phyloP scores from a whole-genome alignment of 768 basidiomycete genomes.

The Rhizopogon sp. region DNA sequence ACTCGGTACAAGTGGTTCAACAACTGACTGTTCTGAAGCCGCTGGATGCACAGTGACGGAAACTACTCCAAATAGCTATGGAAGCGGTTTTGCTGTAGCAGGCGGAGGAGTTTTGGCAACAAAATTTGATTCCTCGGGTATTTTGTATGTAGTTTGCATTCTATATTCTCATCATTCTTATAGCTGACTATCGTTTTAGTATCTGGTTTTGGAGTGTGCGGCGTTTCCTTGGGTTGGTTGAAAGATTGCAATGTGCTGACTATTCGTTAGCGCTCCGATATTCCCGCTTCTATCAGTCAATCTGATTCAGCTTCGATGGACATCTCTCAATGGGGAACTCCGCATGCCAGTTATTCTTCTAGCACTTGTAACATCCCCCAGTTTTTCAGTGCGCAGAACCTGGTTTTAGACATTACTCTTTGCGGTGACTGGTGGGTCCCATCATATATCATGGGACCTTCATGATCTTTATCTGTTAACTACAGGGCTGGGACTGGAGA shows the following conservation, averaged over 20 bases:
- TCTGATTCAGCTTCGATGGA: slow-evolving; percentile 31
- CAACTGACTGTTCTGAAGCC: slow-evolving; percentile 16
- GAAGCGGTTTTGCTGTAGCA: slow-evolving; percentile 13
- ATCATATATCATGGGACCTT: not conserved
- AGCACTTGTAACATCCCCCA: slow-evolving; percentile 38
- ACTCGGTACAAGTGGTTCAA: slow-evolving; percentile 23
- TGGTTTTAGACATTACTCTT: slow-evolving; percentile 51
- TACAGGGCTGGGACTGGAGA: slow-evolving; percentile 45
- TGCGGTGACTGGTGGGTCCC: slow-evolving; percentile 42
- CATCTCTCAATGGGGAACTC: slow-evolving; percentile 38
- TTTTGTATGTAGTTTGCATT: slow-evolving; percentile 32
- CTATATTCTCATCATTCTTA: not conserved
- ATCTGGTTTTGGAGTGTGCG: slow-evolving; percentile 49
- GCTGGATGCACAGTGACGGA: slow-evolving; percentile 27
- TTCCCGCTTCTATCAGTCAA: slow-evolving; percentile 31
- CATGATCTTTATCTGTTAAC: not conserved
- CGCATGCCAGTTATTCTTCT: slow-evolving; percentile 38
- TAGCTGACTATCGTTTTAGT: slow-evolving; percentile 18
- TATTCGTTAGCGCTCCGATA: slow-evolving; percentile 25
- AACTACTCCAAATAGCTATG: slow-evolving; percentile 25
- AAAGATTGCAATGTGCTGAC: slow-evolving; percentile 10
- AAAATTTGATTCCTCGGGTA: slow-evolving; percentile 57
- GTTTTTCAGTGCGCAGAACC: slow-evolving; percentile 43
- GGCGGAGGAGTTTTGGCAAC: slow-evolving; percentile 69
- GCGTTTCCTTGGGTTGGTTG: slow-evolving; percentile 2